Base-by-base conservation (phyloP, 306 rosid genomes). In the Acacia confusa region DNA sequence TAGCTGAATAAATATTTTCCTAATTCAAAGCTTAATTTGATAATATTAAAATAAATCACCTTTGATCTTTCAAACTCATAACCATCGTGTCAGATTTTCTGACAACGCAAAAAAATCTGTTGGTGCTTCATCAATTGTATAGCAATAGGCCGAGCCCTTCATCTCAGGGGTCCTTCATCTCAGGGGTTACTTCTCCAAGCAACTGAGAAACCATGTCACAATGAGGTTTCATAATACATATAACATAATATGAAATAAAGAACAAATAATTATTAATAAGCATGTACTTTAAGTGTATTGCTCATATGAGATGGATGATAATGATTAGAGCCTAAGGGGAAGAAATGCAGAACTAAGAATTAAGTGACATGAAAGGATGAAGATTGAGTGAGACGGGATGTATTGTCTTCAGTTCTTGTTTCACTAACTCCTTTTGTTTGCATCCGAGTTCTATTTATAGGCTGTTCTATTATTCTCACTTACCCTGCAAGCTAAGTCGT, bases 141-240 rank as follows among this genome's bases (percentile, higher is more conserved):
- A 95, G 80, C 96, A 90, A 86, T 79, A 95, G 30, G 98, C 98
- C 81, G 77, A 73, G 86, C n/a, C n/a, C n/a, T n/a, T n/a, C n/a
- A n/a, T n/a, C n/a, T n/a, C n/a, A n/a, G n/a, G n/a, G n/a, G n/a
- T 95, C 98, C 93, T 92, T 95, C 86, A 89, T 75, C 82, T 95
- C 98, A 78, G 86, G 93, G 77, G 92, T 90, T 84, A 95, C 88
- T 92, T 95, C 99, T 79, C 94, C 98, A 85, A 70, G 91, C 81
- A 90, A 71, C 99, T 95, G 86, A 78, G 61, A 79, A 70, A 81
- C 28, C 70, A 77, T 63, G 53, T 68, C 70, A 81, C 28, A 66
- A 72, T 57, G 64, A 77, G 70, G 74, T 71, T 69, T 50, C 44
- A 73, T 66, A 44, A 40, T 52, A 68, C 72, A 52, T 70, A 74